Conservation (phyloP, 2,329 filamentous ascomycete genomes). For the Penicillium olsonii region DNA sequence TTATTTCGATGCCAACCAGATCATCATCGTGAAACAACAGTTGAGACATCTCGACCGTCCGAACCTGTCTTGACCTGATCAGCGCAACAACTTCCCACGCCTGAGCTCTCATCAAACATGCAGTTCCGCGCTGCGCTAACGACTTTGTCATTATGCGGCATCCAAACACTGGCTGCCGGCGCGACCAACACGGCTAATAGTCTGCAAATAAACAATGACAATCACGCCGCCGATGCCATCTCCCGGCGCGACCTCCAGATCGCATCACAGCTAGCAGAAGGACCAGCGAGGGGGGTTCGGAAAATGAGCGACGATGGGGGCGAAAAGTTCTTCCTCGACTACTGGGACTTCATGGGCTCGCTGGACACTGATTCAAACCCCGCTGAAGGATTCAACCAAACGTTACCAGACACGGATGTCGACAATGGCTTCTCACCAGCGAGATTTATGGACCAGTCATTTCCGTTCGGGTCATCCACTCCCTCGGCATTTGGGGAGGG, state of each 20-base stretch:
- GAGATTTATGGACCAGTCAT: constrained; percentile 15
- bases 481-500: neutral
- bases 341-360: constrained; percentile 42
- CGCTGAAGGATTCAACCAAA: constrained; percentile 1
- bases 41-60: too few relatives aligned
- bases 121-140: neutral
- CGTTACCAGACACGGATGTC: neutral
- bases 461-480: constrained; percentile 11
- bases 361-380: constrained; percentile 10
- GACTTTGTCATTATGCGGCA: neutral
- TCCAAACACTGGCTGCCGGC: neutral
- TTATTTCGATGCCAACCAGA: too few relatives aligned
- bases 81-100: too few relatives aligned
- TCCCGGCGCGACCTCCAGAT: constrained; percentile 31
- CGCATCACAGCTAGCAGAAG: constrained; percentile 30
- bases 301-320: constrained; percentile 51
- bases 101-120: neutral
- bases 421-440: neutral
- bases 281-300: constrained; percentile 33
- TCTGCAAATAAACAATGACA: constrained; percentile 3
- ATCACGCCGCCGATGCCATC: neutral
- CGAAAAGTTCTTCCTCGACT: constrained; percentile 51
- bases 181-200: too few relatives aligned
- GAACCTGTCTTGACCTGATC: too few relatives aligned
- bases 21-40: too few relatives aligned